A percentile compares a stretch with the other conserved stretches of the same genome.
Conservation (phyloP, 768 basidiomycete species). For the Peribolospora kevripleyi region DNA sequence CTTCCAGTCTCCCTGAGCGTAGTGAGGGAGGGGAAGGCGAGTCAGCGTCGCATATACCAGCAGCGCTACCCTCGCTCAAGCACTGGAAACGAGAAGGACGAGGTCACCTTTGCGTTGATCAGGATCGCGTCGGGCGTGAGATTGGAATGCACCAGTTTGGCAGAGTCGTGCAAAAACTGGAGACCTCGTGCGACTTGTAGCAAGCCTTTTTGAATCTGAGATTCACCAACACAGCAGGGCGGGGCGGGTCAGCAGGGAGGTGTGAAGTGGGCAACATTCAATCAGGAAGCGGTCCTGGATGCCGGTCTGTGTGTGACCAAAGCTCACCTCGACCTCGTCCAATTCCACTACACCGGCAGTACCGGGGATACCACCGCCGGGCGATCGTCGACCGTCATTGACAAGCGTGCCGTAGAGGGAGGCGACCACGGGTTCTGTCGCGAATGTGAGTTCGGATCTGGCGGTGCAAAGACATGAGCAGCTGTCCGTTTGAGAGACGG, state of each 20-base stretch:
- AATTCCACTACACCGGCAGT: constrained; percentile 24
- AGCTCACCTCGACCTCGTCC: constrained; percentile 75
- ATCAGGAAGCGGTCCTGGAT: no score
- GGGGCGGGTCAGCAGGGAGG: background rate
- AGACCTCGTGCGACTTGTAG: constrained; percentile 39
- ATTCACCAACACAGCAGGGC: background rate
- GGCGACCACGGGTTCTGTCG: constrained; percentile 69
- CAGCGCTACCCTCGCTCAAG: background rate
- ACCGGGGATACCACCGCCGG: no score
- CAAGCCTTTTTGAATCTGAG: constrained; percentile 81
- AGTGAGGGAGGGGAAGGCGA: background rate
- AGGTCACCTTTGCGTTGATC: constrained; percentile 54
- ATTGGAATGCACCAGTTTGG: constrained; percentile 76
- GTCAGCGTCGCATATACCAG: background rate
- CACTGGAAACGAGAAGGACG: background rate
- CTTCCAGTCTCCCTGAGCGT: constrained; percentile 81
- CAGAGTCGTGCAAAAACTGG: constrained; percentile 67
- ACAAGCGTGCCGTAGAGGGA: constrained; percentile 19
- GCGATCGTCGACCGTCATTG: constrained; percentile 17
- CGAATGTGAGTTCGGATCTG: constrained; percentile 56
- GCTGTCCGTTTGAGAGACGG: background rate
- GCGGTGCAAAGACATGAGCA: background rate
- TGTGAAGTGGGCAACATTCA: no score
- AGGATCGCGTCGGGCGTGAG: constrained; percentile 64
- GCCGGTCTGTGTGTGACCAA: background rate